A percentile compares a stretch with the other conserved stretches of the same genome.
These are phyloP conservation scores for Salix koriyanagi DNA, from an alignment of 345 rosid genomes.

Conservation along the genomic window DNA sequence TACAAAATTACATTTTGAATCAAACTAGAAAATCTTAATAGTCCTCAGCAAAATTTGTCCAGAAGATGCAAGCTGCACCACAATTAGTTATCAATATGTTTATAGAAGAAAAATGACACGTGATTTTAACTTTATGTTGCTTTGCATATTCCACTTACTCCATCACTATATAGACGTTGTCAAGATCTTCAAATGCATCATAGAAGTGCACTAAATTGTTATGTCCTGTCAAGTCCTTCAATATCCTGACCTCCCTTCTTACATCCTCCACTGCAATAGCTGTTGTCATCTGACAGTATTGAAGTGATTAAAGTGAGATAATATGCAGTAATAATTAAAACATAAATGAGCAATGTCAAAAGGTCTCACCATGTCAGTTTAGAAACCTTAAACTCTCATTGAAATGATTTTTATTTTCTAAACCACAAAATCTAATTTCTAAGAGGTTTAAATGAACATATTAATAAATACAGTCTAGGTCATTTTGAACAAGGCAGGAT, in stretches of 20 bases:
- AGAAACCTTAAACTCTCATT: not conserved
- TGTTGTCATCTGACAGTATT: slow-evolving; percentile 73
- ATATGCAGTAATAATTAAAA: not conserved
- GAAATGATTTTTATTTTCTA: too few relatives aligned
- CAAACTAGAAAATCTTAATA: not conserved
- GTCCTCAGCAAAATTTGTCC: not conserved
- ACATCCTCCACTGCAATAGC: slow-evolving; percentile 96
- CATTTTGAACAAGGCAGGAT: not conserved
- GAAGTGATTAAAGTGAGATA: slow-evolving; percentile 10
- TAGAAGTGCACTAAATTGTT: slow-evolving; percentile 71
- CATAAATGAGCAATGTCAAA: slow-evolving; percentile 1
- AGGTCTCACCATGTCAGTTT: not conserved
- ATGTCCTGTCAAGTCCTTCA: slow-evolving; percentile 87
- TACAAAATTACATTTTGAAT: not conserved
- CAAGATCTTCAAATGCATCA: slow-evolving; percentile 83
- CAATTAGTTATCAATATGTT: not conserved
- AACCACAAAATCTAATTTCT: too few relatives aligned
- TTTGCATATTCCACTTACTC: slow-evolving; percentile 56
- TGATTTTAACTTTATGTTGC: not conserved
- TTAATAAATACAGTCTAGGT: not conserved
- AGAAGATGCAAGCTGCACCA: not conserved
- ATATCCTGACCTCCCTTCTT: slow-evolving; percentile 91
- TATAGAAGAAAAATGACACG: not conserved
- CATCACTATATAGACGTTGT: slow-evolving; percentile 84
- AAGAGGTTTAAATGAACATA: not conserved